These are phyloP conservation scores for Tolypocladium tropicale DNA, from an alignment of 2,329 filamentous ascomycete genomes.

Conservation along the genomic window DNA sequence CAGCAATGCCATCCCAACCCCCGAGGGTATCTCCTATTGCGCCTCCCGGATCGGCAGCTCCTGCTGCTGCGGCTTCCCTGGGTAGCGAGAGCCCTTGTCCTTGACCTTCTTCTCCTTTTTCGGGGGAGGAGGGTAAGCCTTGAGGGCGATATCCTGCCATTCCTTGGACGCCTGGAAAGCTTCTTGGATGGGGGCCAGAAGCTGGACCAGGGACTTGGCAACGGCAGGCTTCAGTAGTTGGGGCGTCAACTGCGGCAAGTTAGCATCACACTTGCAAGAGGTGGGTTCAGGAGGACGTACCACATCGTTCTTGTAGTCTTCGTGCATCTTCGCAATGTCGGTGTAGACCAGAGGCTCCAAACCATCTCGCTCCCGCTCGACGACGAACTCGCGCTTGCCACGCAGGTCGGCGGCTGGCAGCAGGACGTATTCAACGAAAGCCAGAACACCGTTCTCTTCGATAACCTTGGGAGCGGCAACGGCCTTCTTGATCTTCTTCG, in stretches of 20 bases:
- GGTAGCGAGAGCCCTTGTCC: conserved; percentile 60
- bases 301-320: conserved; percentile 71
- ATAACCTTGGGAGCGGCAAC: conserved; percentile 64
- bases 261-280: not conserved
- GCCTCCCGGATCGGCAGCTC: conserved; percentile 3
- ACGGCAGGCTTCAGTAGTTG: conserved; percentile 84
- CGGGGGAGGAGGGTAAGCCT: conserved; percentile 68
- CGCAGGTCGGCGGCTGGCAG: conserved; percentile 64
- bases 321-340: conserved; percentile 62
- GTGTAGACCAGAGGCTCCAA: conserved; percentile 69
- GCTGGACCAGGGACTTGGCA: conserved; percentile 57
- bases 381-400: conserved; percentile 52
- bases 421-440: conserved; percentile 79
- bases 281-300: conserved; percentile 36
- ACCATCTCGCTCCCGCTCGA: conserved; percentile 54
- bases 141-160: conserved; percentile 60
- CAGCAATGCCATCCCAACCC: not conserved
- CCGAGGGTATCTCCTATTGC: not conserved
- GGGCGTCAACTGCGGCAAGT: conserved; percentile 53
- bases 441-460: conserved; percentile 78
- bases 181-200: conserved; percentile 68
- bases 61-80: conserved; percentile 23
- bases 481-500: conserved; percentile 80
- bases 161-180: conserved; percentile 61
- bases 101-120: conserved; percentile 72